Evolutionary conservation across 2,329 filamentous ascomycete genomes (phyloP), one percentile per base, ranked within the genome.

Genomic region (Atkinsonella hypoxylon): DNA sequence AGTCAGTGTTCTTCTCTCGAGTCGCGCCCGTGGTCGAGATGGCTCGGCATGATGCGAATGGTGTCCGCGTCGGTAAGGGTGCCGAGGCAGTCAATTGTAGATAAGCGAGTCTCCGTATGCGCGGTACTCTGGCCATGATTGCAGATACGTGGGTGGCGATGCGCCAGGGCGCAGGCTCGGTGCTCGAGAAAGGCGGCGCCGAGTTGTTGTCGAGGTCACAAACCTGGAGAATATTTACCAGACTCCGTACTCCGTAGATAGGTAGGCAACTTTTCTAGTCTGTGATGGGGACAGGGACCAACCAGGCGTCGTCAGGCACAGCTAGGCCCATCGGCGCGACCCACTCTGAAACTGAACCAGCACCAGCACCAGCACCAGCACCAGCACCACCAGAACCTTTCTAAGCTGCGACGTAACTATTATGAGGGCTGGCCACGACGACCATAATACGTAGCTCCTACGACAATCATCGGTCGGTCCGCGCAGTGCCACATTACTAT

Each of bases 41-140:
- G 51, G 60, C 52, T 51, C 59, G 57, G 48, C 57, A 54, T 53
- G 55, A 56, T 54, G 56, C 47, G 44, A 66, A 64, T 41, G 62
- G 47, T 20, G 59, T 44, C 50, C 64, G 58, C 46, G 58, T 53
- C 34, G 61, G 17, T 11, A 49, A 48, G 48, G 59, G 56, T 5
- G 46, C n/a, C 39, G 56, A 56, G 20, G 57, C 57, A 20, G 61
- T 54, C 51, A 61, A 54, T 51, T 57, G 61, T 49, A 67, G 57
- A 54, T 58, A 62, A 55, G 59, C 58, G 4, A 70, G 60, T 38
- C 64, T 61, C 59, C 63, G 60, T 55, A 66, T 56, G 55, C 66
- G 62, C 51, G 68, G 59, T 69, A 73, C 64, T 62, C 71, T 68
- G 52, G 70, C 62, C 70, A 75, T 73, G 56, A 54, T 63, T 54